Evolutionary conservation across 352 stramenopile genomes (phyloP), one percentile per base, ranked within the genome.

Genomic region (Pythium sukuiense): DNA sequence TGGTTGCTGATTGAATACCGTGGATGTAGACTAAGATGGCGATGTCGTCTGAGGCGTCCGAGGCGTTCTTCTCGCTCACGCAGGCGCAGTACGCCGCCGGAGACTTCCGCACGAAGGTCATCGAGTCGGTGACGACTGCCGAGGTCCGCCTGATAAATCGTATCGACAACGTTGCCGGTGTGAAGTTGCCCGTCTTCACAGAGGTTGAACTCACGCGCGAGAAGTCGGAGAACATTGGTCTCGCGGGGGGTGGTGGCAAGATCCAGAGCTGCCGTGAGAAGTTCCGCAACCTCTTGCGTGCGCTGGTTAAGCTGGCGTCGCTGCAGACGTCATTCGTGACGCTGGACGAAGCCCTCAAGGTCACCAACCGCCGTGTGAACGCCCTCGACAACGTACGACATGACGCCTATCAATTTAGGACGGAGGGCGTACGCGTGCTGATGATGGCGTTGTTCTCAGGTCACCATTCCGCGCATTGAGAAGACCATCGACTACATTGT

Each of bases 341-440:
- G 30, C 88, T 99, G 59, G 98, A 99, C 75, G 98, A 99, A 79
- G 97, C 98, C 14, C 72, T 98, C 48, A 98, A 98, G 79, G 90
- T 99, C 48, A 99, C 97, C 24, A 99, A 99, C 81, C 93, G 98
- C 64, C 95, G 98, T 78, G 97, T 99, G 52, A 99, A 99, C 79
- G 98, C 98, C 18, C 85, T 99, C 76, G 98, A 99, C 71, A 99
- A 99, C 74, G 84, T 90, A 62, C 48, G 81, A 8, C 13, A 16
- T 20, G 29, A 2, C 13, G 27, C 9, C 5, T 2, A 16, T 24
- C 3, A 27, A 30, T 14, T 48, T 41, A 8, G 6, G 50, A n/a
- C 43, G 20, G n/a, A 41, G 33, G 16, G n/a, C 18, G 24, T 6
- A 6, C 5, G 41, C 13, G 33, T 55, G 30, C 20, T 61, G 43